Conservation (phyloP, 2,329 filamentous ascomycete genomes). For the Furcasterigmium furcatum region DNA sequence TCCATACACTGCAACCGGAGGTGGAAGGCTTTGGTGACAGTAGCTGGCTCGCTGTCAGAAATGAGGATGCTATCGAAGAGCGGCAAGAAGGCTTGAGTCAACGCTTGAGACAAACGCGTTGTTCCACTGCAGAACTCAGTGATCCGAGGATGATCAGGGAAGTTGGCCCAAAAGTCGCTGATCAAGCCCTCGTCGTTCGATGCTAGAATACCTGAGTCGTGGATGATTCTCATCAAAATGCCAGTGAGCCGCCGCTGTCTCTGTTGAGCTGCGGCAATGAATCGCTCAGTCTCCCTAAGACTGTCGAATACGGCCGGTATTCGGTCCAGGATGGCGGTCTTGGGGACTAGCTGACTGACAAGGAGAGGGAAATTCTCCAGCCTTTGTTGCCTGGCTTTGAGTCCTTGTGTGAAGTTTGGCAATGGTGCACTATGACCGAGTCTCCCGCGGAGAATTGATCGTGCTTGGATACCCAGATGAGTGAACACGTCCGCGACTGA, state of each 20-base stretch:
- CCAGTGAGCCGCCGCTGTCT: slow-evolving; percentile 11
- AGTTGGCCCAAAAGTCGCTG: slow-evolving; percentile 8
- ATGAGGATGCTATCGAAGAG: slow-evolving; percentile 25
- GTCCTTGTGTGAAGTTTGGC: slow-evolving; percentile 15
- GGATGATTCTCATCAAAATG: slow-evolving; percentile 15
- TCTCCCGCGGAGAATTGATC: slow-evolving; percentile 16
- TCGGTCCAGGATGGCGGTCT: slow-evolving; percentile 3
- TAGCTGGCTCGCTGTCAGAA: slow-evolving; percentile 17
- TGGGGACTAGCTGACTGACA: slow-evolving; percentile 14
- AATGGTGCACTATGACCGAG: slow-evolving; percentile 16
- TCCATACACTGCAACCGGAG: slow-evolving; percentile 21
- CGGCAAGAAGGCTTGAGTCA: slow-evolving; percentile 25
- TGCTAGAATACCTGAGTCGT: slow-evolving; percentile 5
- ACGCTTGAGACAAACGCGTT: slow-evolving; percentile 5
- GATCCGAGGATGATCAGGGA: slow-evolving; percentile 14
- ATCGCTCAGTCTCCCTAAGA: slow-evolving; percentile 20
- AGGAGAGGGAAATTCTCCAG: slow-evolving; percentile 21
- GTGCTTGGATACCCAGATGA: slow-evolving; percentile 16
- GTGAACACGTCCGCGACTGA: slow-evolving; percentile 18
- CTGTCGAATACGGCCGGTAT: slow-evolving; percentile 15
- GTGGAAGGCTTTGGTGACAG: slow-evolving; percentile 26
- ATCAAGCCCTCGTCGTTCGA: slow-evolving; percentile 9
- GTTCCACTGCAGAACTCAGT: slow-evolving; percentile 11
- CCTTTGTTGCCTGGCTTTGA: slow-evolving; percentile 16
- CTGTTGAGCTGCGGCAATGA: slow-evolving; percentile 12